A percentile compares a stretch with the other conserved stretches of the same genome.
Conservation (phyloP, 2,329 filamentous ascomycete species). For the Paecilomyces formosus region DNA sequence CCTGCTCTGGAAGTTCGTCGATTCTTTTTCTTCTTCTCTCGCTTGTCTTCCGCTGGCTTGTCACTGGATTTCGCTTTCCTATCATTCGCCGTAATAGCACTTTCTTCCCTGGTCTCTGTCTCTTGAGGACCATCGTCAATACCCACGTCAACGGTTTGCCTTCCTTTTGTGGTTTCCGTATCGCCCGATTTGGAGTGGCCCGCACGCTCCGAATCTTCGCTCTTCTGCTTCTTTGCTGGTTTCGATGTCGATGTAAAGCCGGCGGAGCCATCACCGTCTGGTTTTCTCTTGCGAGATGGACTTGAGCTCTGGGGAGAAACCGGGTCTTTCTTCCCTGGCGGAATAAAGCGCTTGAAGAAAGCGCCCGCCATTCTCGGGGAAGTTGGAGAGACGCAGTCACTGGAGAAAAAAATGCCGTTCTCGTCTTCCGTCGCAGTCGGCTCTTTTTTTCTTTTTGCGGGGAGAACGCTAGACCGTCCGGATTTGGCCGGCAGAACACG, state of each 20-base stretch:
- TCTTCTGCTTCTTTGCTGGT: conserved; percentile 32
- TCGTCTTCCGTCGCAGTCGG: conserved; percentile 9
- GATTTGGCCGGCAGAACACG: not conserved
- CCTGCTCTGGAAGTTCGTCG: conserved; percentile 20
- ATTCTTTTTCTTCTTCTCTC: conserved; percentile 30
- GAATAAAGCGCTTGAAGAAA: conserved; percentile 42
- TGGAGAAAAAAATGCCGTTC: not conserved
- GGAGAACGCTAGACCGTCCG: conserved; percentile 11
- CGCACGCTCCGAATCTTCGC: conserved; percentile 10
- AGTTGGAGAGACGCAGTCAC: not conserved
- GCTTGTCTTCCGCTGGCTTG: conserved; percentile 12
- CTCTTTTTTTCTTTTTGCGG: conserved; percentile 15
- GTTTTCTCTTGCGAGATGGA: conserved; percentile 26
- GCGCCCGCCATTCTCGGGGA: conserved; percentile 36
- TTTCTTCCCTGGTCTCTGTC: conserved; percentile 17
- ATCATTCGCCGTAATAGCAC: conserved; percentile 18
- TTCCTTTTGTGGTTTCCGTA: conserved; percentile 23
- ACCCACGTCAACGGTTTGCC: conserved; percentile 13
- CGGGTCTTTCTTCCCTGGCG: conserved; percentile 20
- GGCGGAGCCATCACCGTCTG: conserved; percentile 19
- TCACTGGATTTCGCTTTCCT: conserved; percentile 18
- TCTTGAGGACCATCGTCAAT: conserved; percentile 25
- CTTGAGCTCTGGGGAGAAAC: conserved; percentile 12
- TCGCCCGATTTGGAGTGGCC: conserved; percentile 11
- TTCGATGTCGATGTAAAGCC: conserved; percentile 17